Conservation (phyloP, 139 green algal species). For the Closterium sp. region DNA sequence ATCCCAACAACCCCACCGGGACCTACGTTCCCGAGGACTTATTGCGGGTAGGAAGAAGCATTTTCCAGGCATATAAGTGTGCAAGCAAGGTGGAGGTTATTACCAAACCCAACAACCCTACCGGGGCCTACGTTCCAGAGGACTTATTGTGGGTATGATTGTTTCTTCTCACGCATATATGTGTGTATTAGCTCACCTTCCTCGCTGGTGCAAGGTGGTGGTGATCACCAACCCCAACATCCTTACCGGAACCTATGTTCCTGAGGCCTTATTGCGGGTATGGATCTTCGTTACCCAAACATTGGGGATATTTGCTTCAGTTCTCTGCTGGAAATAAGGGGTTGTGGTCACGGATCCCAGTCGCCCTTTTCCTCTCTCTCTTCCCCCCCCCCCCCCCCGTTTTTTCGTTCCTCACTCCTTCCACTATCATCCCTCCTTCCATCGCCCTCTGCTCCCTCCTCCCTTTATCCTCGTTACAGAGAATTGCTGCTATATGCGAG, state of each 20-base stretch:
- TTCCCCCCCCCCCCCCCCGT: no score
- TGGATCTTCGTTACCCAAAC: no score
- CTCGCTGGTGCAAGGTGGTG: background rate
- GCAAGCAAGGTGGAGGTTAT: no score
- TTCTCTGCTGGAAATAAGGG: no score
- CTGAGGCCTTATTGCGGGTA: no score
- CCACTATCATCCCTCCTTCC: background rate
- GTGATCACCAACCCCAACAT: no score
- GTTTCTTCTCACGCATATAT: background rate
- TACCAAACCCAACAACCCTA: conserved; percentile 18
- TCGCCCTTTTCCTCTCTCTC: background rate
- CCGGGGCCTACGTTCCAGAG: conserved; percentile 11
- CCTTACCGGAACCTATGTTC: no score
- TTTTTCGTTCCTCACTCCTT: background rate
- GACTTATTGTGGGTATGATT: background rate
- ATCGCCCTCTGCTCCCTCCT: background rate
- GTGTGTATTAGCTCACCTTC: background rate
- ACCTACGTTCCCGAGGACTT: conserved; percentile 12
- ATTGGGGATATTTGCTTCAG: no score
- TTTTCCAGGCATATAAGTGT: no score
- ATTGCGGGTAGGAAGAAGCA: no score
- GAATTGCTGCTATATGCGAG: conserved; percentile 61
- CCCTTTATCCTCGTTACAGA: conserved; percentile 52
- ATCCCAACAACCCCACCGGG: conserved; percentile 30
- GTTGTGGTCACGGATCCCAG: background rate